phyloP scores from a whole-genome alignment of 805 yeast species.

The Ogataea trehalophila region DNA sequence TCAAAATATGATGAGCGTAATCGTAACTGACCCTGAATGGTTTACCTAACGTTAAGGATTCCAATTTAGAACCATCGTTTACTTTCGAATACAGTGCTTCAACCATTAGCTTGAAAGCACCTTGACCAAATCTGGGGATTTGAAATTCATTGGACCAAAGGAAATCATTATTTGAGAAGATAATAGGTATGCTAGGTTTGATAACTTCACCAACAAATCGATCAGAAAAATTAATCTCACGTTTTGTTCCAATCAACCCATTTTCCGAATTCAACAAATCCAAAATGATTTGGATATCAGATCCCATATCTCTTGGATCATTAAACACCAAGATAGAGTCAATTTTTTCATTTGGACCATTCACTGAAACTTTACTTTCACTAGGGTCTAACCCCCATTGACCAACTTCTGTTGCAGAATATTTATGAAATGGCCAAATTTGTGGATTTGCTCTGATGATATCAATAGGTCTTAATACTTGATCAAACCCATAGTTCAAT shows the following conservation, averaged over 20 bases:
- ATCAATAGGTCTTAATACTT: constrained; percentile 72
- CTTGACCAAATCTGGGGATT: constrained; percentile 85
- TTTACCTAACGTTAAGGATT: constrained; percentile 68
- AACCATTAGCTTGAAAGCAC: constrained; percentile 67
- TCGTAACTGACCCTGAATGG: constrained; percentile 78
- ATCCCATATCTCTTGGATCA: constrained; percentile 85
- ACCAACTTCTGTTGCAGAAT: constrained; percentile 39
- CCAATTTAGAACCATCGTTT: constrained; percentile 39
- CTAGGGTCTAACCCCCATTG: constrained; percentile 35
- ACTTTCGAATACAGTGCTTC: constrained; percentile 48
- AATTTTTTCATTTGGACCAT: constrained; percentile 36
- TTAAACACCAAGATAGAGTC: constrained; percentile 81
- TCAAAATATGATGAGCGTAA: constrained; percentile 70
- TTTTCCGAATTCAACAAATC: constrained; percentile 62
- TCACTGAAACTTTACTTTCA: constrained; percentile 21
- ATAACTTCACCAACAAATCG: constrained; percentile 4
- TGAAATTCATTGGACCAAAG: constrained; percentile 82
- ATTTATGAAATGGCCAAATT: constrained; percentile 67
- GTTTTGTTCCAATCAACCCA: constrained; percentile 59
- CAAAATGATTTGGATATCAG: constrained; percentile 72
- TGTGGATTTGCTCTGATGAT: constrained; percentile 51
- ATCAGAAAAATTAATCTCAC: constrained; percentile 27
- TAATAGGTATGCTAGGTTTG: constrained; percentile 61
- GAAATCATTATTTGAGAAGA: constrained; percentile 79
- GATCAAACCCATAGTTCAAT: constrained; percentile 65